Percentiles rank a stretch among this genome's conserved stretches.
Evolutionary conservation across 164 flowering plant genomes (phyloP).

Genomic region (Protea cynaroides): DNA sequence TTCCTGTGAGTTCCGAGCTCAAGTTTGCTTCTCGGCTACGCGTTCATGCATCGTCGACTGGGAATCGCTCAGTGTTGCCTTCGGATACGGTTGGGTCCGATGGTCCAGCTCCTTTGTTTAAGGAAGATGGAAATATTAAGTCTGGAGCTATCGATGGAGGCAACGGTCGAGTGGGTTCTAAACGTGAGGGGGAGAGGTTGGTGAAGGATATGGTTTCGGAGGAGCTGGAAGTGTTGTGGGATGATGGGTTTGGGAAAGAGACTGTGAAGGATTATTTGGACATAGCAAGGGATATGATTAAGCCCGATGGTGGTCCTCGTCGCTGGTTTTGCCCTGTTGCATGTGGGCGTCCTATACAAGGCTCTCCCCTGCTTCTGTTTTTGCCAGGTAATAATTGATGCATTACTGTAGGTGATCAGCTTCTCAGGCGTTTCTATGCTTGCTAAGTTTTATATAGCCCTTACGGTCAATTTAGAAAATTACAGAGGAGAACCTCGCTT

Average conservation of each 20-base stretch:
- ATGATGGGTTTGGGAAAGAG: slow-evolving; percentile 62
- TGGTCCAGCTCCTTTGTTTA: slow-evolving; percentile 19
- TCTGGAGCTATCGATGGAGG: slow-evolving; percentile 24
- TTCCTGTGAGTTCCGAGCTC: slow-evolving; percentile 10
- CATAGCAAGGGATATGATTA: slow-evolving; percentile 37
- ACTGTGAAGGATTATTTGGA: slow-evolving; percentile 69
- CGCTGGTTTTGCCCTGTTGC: slow-evolving; percentile 74
- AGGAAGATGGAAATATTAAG: slow-evolving; percentile 23
- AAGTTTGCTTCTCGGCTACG: slow-evolving; percentile 16
- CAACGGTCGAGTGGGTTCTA: slow-evolving; percentile 22
- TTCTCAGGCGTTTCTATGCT: neutral
- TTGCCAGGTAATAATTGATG: slow-evolving; percentile 55
- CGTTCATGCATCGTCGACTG: slow-evolving; percentile 17
- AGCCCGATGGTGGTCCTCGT: slow-evolving; percentile 69
- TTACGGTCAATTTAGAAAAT: too few relatives aligned
- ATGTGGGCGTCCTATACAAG: slow-evolving; percentile 48
- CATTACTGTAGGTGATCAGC: neutral
- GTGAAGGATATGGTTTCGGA: slow-evolving; percentile 7
- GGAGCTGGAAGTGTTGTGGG: slow-evolving; percentile 51
- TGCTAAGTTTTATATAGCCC: neutral
- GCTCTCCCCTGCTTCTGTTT: slow-evolving; percentile 63
- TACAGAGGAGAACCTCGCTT: neutral
- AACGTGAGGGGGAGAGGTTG: slow-evolving; percentile 12
- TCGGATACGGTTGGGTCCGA: slow-evolving; percentile 24
- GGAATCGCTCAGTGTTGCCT: slow-evolving; percentile 22